Base-by-base conservation (phyloP, 73 alveolate species). In the Blepharisma stoltei region DNA sequence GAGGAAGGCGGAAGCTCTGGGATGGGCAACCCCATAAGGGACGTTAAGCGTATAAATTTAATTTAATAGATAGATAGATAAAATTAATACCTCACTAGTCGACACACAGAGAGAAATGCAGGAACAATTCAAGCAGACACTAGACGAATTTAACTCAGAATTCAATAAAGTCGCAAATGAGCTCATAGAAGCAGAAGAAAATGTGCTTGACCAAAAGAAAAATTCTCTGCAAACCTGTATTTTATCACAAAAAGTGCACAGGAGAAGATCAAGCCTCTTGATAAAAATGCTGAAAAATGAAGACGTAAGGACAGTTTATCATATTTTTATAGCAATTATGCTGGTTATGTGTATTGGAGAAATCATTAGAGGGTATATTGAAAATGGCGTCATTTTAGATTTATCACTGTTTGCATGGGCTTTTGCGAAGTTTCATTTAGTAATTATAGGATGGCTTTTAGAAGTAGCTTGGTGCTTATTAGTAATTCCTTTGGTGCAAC, bases 261-360 rank as follows among this genome's bases (percentile, higher is more conserved):
- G 23, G 23, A 25, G 14, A 14, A n/a, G 73, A 9, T 18, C 48
- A 8, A 14, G 46, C 2, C 45, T 60, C 18, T 25, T 60, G 46
- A 60, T 20, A 14, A n/a, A 25, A 9, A 60, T 83, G 90, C 49
- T 70, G 41, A 76, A 77, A 71, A 55, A 60, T 9, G 80, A 82
- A 44, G 86, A 83, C 55, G 80, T 65, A 55, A 83, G 84, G 47
- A 83, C 90, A 37, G 82, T 83, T 46, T 83, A 83, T 49, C 85
- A 83, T 78, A 83, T 83, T 65, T 70, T 83, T 41, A 75, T 83
- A 27, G 85, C 90, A 32, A 78, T 78, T 37, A 76, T 83, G 81
- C 70, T 83, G 25, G 70, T 71, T 60, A 60, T 83, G 67, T 55
- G 67, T 52, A 50, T 48, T 4, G 81, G 70, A 27, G 65, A 76